Percentiles rank a stretch among this genome's conserved stretches.
These are phyloP conservation scores for Auricularia auricula-judae DNA, from an alignment of 768 basidiomycete genomes.

Conservation along the genomic window DNA sequence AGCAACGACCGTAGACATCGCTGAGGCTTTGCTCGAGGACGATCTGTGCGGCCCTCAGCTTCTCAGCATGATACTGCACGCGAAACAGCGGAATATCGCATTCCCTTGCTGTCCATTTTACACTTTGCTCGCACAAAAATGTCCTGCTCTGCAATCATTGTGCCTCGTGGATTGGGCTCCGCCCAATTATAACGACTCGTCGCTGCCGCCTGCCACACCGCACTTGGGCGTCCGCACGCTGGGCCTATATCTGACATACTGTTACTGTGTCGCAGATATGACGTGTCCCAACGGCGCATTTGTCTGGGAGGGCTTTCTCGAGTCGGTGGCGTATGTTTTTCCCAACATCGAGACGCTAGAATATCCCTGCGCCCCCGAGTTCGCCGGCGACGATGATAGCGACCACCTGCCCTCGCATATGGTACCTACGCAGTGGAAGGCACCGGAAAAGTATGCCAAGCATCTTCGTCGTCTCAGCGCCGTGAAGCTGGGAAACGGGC, in stretches of 20 bases:
- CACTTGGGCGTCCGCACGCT: not conserved
- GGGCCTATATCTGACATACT: not conserved
- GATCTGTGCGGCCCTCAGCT: not conserved
- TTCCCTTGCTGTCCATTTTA: not conserved
- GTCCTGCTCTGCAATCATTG: not conserved
- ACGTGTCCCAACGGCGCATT: not conserved
- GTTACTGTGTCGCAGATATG: not conserved
- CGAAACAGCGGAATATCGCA: not conserved
- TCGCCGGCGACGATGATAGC: not conserved
- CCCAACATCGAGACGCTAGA: not conserved
- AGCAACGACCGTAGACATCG: not conserved
- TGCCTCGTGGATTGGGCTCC: not conserved
- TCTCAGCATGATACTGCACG: not conserved
- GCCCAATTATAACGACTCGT: not conserved
- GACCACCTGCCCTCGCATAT: not conserved
- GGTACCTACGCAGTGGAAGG: not conserved
- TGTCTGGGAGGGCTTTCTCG: not conserved
- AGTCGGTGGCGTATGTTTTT: not conserved
- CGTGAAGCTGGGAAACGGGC: not conserved
- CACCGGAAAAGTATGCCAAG: not conserved
- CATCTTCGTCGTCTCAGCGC: not conserved
- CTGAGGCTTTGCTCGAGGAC: not conserved
- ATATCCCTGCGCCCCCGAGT: not conserved
- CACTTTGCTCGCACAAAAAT: not conserved
- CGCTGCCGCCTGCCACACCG: not conserved